Conservation (phyloP, 73 alveolate genomes). For the Tetrahymena elliotti region DNA sequence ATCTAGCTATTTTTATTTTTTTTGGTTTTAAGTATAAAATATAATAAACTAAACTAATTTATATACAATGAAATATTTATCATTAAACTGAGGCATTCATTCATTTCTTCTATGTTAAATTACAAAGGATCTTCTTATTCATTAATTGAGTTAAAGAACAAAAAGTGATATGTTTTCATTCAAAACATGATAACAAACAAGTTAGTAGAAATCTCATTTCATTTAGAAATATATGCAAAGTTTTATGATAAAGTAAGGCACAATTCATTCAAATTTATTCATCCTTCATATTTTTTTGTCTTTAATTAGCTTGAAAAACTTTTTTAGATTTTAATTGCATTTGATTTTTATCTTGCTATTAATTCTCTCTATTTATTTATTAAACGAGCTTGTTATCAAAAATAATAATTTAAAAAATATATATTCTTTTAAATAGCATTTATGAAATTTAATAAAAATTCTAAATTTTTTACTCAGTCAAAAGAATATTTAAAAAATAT, state of each 20-base stretch:
- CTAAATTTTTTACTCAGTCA: too few relatives aligned
- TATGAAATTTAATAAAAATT: too few relatives aligned
- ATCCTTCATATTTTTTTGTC: neutral
- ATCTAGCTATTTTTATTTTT: neutral
- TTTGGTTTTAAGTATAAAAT: neutral
- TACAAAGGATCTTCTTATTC: neutral
- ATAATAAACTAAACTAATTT: neutral
- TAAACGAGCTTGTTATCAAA: too few relatives aligned
- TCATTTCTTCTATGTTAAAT: neutral
- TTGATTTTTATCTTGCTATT: neutral
- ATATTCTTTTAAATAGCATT: neutral
- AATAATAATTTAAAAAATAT: too few relatives aligned
- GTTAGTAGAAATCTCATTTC: neutral
- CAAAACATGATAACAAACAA: neutral
- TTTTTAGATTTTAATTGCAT: neutral
- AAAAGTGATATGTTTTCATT: too few relatives aligned
- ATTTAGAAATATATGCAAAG: neutral
- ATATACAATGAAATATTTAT: neutral
- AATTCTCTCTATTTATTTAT: too few relatives aligned
- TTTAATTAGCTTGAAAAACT: neutral
- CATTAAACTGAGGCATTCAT: neutral
- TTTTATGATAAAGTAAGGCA: too few relatives aligned
- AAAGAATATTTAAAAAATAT: too few relatives aligned
- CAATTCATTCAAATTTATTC: neutral
- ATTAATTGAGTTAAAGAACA: too few relatives aligned